These are phyloP conservation scores for Spirogloea muscicola DNA, from an alignment of 139 green algal genomes.

Conservation along the genomic window DNA sequence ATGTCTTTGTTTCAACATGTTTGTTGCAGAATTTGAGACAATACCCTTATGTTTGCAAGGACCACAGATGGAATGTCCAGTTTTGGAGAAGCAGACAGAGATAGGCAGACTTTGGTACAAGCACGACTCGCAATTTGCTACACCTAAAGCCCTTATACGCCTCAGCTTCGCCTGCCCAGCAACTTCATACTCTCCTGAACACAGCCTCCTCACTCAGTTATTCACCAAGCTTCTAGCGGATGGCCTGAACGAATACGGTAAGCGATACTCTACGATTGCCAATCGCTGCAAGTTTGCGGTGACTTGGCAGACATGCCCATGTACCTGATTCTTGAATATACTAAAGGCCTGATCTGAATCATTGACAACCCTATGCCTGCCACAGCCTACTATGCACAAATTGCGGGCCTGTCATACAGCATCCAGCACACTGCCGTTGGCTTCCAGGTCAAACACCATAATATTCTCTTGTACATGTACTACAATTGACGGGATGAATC, in stretches of 20 bases:
- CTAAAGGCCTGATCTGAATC: neutral
- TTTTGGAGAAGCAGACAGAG: neutral
- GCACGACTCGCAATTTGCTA: constrained; percentile 45
- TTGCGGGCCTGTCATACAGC: constrained; percentile 70
- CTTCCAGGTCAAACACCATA: constrained; percentile 30
- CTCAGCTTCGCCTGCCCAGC: constrained; percentile 45
- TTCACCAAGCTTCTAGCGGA: constrained; percentile 73
- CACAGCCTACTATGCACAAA: constrained; percentile 78
- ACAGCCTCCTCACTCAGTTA: constrained; percentile 65
- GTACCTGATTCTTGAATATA: too few relatives aligned
- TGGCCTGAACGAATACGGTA: constrained; percentile 67
- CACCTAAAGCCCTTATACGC: constrained; percentile 41
- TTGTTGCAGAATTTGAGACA: too few relatives aligned
- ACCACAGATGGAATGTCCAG: neutral
- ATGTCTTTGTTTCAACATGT: neutral
- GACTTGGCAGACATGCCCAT: too few relatives aligned
- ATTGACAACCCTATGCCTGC: too few relatives aligned
- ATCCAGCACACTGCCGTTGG: constrained; percentile 46
- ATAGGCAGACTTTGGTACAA: constrained; percentile 48
- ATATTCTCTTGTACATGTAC: neutral
- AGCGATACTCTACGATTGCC: neutral
- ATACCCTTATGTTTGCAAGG: neutral
- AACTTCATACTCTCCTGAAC: constrained; percentile 60
- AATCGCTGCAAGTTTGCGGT: too few relatives aligned
- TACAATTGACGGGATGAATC: neutral